Base-by-base conservation (phyloP, 148 eudicot species). In the Oxyria digyna region DNA sequence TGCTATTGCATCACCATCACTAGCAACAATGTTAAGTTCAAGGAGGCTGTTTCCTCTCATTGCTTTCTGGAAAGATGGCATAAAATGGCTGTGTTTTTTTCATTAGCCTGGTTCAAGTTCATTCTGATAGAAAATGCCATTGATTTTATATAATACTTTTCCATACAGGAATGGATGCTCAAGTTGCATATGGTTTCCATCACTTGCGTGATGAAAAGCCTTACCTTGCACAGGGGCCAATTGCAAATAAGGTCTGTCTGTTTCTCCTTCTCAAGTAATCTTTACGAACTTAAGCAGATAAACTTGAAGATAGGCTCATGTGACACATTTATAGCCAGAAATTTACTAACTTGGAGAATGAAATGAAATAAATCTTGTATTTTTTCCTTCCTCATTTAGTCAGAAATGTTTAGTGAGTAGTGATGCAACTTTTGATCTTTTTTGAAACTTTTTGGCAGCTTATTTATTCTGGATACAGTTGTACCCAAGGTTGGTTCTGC, bases 401-500 rank as follows among this genome's bases (percentile, higher is more conserved):
- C 15, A 57, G 37, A 57, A 13, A 26, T 4, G 5, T 27, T 57
- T 29, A 3, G 3, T 57, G 14, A 27, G 1, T 13, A 23, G 0
- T 26, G 32, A 57, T 57, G 37, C 29, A 13, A 54, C 8, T 12
- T 57, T 57, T 57, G 4, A n/a, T 11, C 63, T 13, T 57, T 26
- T 27, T 57, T 0, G 3, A 54, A 54, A 54, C 24, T 54, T 54
- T 66, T 10, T 46, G 67, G 74, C 84, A 91, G 97, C 67, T 91
- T 70, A 89, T 91, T 70, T 91, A 91, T 74, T 89, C 96, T 63
- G 89, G 97, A 67, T 91, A 89, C 71, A 85, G 87, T 76, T 91
- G 97, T 79, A 85, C 74, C 67, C 97, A 89, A 79, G 97, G 96
- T 46, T 89, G 97, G 96, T 91, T 89, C 75, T 87, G 78, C 81